phyloP scores from a whole-genome alignment of 768 basidiomycete genomes.

The Dendrothele bispora region DNA sequence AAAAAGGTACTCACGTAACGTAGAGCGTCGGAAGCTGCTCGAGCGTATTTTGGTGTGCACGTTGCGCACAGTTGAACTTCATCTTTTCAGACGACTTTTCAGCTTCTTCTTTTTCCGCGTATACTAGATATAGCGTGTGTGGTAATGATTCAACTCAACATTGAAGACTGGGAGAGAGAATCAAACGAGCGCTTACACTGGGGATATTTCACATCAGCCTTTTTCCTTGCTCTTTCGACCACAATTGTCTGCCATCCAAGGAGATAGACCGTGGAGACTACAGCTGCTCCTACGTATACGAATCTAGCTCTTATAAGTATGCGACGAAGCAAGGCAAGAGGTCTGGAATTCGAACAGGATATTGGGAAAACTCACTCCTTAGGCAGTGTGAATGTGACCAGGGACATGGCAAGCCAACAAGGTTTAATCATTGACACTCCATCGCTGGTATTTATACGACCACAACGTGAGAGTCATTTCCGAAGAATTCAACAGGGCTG shows the following conservation, averaged over 20 bases:
- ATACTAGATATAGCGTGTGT: slow-evolving; percentile 31
- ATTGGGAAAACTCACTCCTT: background rate
- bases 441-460: too few relatives aligned
- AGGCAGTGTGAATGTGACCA: background rate
- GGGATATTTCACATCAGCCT: slow-evolving; percentile 44
- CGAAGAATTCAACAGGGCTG: too few relatives aligned
- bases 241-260: background rate
- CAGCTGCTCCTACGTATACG: slow-evolving; percentile 2
- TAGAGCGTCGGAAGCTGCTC: slow-evolving; percentile 4
- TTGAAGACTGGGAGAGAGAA: background rate
- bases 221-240: slow-evolving; percentile 22
- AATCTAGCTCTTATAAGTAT: background rate
- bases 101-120: slow-evolving; percentile 47
- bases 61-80: slow-evolving; percentile 51
- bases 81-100: slow-evolving; percentile 35
- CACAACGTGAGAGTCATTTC: too few relatives aligned
- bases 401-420: slow-evolving; percentile 3
- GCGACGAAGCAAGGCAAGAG: background rate
- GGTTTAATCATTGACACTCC: too few relatives aligned
- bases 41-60: slow-evolving; percentile 38
- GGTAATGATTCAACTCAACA: background rate
- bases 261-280: slow-evolving; percentile 2
- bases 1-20: background rate
- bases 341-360: background rate
- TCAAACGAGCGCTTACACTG: slow-evolving; percentile 31